Evolutionary conservation across 2,329 filamentous ascomycete genomes (phyloP).

Genomic region (Paracamarosporium sp.): DNA sequence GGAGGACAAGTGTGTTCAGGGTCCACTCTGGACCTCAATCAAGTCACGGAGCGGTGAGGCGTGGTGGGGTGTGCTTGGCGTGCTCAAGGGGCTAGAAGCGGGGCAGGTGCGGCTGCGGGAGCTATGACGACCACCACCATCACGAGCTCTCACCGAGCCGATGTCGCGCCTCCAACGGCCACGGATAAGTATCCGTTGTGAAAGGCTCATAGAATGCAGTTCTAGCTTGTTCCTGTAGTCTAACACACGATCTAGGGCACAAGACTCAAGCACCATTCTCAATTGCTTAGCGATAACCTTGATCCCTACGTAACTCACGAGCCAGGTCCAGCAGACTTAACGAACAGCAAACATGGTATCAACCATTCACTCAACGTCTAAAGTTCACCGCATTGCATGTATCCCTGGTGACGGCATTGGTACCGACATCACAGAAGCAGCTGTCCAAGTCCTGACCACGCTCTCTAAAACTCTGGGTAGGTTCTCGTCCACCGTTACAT

Average conservation of each 20-base stretch:
- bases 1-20: slow-evolving; percentile 2
- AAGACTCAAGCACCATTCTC: too few species aligned
- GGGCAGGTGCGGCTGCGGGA: slow-evolving; percentile 2
- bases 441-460: slow-evolving; percentile 43
- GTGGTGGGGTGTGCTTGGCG: slow-evolving; percentile 9
- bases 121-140: neutral
- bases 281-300: too few species aligned
- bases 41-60: slow-evolving; percentile 9
- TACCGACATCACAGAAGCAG: slow-evolving; percentile 38
- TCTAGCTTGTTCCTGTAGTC: neutral
- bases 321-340: neutral
- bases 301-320: neutral
- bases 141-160: too few species aligned
- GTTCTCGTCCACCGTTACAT: neutral
- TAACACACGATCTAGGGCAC: neutral
- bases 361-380: slow-evolving; percentile 23
- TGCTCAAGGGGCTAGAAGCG: slow-evolving; percentile 3
- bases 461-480: slow-evolving; percentile 50
- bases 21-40: neutral
- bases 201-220: too few species aligned
- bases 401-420: slow-evolving; percentile 45
- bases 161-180: neutral
- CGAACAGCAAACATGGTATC: slow-evolving; percentile 29
- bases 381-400: slow-evolving; percentile 42
- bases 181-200: neutral